phyloP scores from a whole-genome alignment of 2,329 filamentous ascomycete species.

The Clarireedia hainanense region DNA sequence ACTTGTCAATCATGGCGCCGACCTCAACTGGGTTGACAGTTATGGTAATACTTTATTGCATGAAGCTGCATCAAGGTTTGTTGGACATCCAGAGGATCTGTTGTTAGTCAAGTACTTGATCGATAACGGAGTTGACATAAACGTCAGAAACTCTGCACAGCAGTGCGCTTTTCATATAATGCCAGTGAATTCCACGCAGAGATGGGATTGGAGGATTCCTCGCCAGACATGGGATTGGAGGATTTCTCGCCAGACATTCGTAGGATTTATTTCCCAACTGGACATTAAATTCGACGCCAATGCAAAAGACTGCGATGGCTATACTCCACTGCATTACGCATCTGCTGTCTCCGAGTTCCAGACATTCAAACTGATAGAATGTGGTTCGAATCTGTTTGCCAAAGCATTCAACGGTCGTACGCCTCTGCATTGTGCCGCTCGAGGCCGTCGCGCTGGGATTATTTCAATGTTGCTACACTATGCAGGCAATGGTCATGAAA shows the following conservation, averaged over 20 bases:
- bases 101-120: not conserved
- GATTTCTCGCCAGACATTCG: not conserved
- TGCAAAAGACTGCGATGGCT: slow-evolving; percentile 4
- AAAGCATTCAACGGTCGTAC: slow-evolving; percentile 7
- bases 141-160: not conserved
- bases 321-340: slow-evolving; percentile 14
- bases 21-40: slow-evolving; percentile 4
- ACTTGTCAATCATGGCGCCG: slow-evolving; percentile 7
- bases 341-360: slow-evolving; percentile 4
- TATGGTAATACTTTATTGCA: slow-evolving; percentile 10
- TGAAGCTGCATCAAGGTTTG: not conserved
- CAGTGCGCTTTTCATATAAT: slow-evolving; percentile 8
- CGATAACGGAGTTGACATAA: not conserved
- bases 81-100: not conserved
- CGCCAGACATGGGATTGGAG: not conserved
- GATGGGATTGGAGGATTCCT: not conserved
- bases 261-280: not conserved
- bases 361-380: slow-evolving; percentile 4
- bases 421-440: slow-evolving; percentile 13
- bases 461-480: slow-evolving; percentile 26
- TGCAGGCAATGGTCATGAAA: not conserved
- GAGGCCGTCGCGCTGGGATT: slow-evolving; percentile 8
- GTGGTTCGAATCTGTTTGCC: slow-evolving; percentile 6
- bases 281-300: not conserved
- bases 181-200: too few relatives aligned